Percentiles rank a stretch among this genome's conserved stretches.
These are phyloP conservation scores for Carex pumila DNA, from an alignment of 176 grass and related monocot genomes.

Conservation along the genomic window DNA sequence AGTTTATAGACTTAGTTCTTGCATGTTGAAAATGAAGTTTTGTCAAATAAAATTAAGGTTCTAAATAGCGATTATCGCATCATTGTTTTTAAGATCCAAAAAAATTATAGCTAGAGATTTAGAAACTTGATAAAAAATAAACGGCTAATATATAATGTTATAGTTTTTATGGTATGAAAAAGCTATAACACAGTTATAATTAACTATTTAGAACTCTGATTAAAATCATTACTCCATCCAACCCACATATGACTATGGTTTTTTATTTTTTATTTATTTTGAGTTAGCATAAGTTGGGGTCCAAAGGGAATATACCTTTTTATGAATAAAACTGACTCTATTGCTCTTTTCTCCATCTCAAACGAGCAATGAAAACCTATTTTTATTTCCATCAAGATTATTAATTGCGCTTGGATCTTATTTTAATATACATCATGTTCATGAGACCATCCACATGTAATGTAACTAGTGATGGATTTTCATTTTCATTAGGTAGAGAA, in stretches of 20 bases:
- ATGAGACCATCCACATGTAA: not conserved
- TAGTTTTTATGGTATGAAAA: no score
- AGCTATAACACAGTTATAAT: no score
- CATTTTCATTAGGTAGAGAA: slow-evolving; percentile 11
- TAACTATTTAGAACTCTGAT: not conserved
- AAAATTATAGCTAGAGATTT: no score
- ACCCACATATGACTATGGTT: not conserved
- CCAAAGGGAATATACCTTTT: not conserved
- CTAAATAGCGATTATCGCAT: no score
- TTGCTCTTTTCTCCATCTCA: not conserved
- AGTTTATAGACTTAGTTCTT: not conserved
- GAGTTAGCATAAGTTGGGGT: not conserved
- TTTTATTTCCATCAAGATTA: not conserved
- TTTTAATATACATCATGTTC: not conserved
- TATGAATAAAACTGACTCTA: not conserved
- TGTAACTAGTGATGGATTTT: slow-evolving; percentile 10
- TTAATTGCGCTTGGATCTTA: not conserved
- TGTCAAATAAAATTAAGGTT: not conserved
- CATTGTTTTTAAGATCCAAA: no score
- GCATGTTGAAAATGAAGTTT: not conserved
- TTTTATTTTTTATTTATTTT: not conserved
- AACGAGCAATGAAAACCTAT: not conserved
- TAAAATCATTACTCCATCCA: not conserved
- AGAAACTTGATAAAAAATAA: no score
- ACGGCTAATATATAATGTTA: no score